phyloP scores from a whole-genome alignment of 2,329 filamentous ascomycete genomes.

The Hawksworthiomyces lignivorus region DNA sequence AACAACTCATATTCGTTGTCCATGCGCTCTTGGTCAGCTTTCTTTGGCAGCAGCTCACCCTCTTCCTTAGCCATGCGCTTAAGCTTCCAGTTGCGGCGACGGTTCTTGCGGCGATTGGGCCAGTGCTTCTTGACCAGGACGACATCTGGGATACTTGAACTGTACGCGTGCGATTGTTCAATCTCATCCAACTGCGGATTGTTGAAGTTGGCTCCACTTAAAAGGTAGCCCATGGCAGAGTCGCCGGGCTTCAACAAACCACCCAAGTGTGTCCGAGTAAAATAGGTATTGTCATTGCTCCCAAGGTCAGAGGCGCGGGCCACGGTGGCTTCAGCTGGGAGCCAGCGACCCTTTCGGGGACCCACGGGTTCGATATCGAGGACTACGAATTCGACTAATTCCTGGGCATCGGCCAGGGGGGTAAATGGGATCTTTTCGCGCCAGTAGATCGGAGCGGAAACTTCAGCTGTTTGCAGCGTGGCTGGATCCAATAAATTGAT shows the following conservation, averaged over 20 bases:
- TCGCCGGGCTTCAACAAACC: conserved; percentile 80
- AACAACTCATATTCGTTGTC: conserved; percentile 97
- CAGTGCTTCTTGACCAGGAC: conserved; percentile 97
- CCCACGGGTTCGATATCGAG: conserved; percentile 86
- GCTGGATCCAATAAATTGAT: conserved; percentile 85
- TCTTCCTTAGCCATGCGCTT: conserved; percentile 90
- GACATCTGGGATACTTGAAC: conserved; percentile 78
- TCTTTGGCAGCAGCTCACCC: conserved; percentile 75
- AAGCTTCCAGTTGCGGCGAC: conserved; percentile 83
- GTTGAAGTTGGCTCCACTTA: conserved; percentile 89
- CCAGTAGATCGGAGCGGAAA: conserved; percentile 82
- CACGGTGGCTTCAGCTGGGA: conserved; percentile 80
- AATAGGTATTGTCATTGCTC: conserved; percentile 78
- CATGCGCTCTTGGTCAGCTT: conserved; percentile 79
- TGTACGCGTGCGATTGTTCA: conserved; percentile 68
- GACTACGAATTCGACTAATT: conserved; percentile 86
- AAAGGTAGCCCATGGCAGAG: conserved; percentile 87
- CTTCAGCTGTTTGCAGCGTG: conserved; percentile 83
- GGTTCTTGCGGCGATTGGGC: conserved; percentile 68
- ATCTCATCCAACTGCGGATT: conserved; percentile 76
- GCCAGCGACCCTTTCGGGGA: conserved; percentile 69
- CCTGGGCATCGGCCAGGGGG: conserved; percentile 72
- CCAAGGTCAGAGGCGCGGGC: conserved; percentile 82
- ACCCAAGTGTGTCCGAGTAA: conserved; percentile 83
- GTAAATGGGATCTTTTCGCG: conserved; percentile 64